phyloP scores from a whole-genome alignment of 306 rosid genomes.

The Castanea sativa region DNA sequence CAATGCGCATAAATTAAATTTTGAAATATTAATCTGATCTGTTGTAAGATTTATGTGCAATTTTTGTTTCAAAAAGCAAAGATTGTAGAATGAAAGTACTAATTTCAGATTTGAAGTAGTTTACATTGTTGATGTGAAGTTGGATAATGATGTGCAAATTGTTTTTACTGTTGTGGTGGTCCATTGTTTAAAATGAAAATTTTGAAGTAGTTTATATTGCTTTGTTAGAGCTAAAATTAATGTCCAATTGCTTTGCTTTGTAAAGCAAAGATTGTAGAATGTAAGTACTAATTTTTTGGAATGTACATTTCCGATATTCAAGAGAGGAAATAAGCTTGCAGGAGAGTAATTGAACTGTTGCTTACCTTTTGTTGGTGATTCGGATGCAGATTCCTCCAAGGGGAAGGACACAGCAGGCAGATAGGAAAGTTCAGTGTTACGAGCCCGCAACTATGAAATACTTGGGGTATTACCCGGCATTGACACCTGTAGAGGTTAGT shows the following conservation, averaged over 20 bases:
- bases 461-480: constrained; percentile 74
- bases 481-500: constrained; percentile 71
- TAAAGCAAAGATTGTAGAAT: background rate
- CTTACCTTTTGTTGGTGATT: constrained; percentile 15
- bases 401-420: constrained; percentile 69
- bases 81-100: no score
- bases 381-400: constrained; percentile 78
- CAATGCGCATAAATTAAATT: background rate
- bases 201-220: background rate
- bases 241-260: background rate
- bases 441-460: constrained; percentile 98
- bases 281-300: background rate
- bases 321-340: background rate
- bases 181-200: background rate
- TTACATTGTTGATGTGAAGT: background rate
- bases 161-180: background rate
- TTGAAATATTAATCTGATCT: background rate
- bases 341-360: background rate
- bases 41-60: background rate
- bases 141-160: background rate
- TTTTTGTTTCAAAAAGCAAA: no score
- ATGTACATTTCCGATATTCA: background rate
- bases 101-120: no score
- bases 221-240: background rate
- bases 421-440: constrained; percentile 75